phyloP scores from a whole-genome alignment of 805 yeast genomes.

The Ogataea paraovalis region DNA sequence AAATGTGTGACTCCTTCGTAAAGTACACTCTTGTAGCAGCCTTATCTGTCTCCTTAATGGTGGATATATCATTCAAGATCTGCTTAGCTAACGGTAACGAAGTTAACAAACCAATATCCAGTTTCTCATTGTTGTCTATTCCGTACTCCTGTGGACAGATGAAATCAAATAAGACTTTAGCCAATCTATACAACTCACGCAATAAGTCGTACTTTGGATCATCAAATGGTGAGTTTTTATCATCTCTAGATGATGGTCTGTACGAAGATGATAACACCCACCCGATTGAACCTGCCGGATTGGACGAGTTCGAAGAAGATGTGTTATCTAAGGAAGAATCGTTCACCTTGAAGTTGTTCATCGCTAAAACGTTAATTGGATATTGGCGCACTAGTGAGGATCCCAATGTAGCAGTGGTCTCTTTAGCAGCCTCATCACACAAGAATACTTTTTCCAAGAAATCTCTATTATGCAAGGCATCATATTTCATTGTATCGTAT shows the following conservation, averaged over 20 bases:
- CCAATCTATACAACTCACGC: slow-evolving; percentile 82
- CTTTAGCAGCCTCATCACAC: slow-evolving; percentile 40
- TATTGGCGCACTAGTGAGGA: slow-evolving; percentile 62
- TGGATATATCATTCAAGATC: slow-evolving; percentile 73
- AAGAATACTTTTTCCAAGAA: slow-evolving; percentile 81
- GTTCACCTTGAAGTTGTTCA: slow-evolving; percentile 69
- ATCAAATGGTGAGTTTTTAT: slow-evolving; percentile 54
- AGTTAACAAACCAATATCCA: slow-evolving; percentile 92
- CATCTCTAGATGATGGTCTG: slow-evolving; percentile 27
- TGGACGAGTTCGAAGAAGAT: slow-evolving; percentile 21
- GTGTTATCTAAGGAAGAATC: slow-evolving; percentile 29
- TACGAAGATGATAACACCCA: slow-evolving; percentile 52
- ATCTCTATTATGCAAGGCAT: slow-evolving; percentile 91
- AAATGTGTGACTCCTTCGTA: slow-evolving; percentile 96
- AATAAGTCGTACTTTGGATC: slow-evolving; percentile 74
- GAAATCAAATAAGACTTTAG: slow-evolving; percentile 92
- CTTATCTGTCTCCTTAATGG: slow-evolving; percentile 69
- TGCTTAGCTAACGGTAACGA: slow-evolving; percentile 91
- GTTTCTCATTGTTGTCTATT: slow-evolving; percentile 88
- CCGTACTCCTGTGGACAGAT: slow-evolving; percentile 99
- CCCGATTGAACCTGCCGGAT: slow-evolving; percentile 62
- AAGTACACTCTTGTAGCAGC: slow-evolving; percentile 88
- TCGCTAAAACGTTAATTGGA: slow-evolving; percentile 70
- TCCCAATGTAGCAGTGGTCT: slow-evolving; percentile 38
- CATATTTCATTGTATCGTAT: slow-evolving; percentile 98